Conservation (phyloP, 768 basidiomycete species). For the Dacryopinax primogenitus region DNA sequence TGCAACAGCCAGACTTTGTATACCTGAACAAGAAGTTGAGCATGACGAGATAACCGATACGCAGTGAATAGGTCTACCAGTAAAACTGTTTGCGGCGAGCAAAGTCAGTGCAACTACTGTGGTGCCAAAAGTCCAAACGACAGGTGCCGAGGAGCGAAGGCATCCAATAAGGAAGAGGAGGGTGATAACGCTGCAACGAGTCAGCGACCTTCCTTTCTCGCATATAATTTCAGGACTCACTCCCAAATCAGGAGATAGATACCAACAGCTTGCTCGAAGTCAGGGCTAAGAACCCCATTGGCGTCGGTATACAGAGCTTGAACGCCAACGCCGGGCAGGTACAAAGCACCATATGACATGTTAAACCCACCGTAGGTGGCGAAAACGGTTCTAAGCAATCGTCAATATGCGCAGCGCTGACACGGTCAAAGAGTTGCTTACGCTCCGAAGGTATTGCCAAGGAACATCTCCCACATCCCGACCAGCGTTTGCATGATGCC, state of each 20-base stretch:
- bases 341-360: constrained; percentile 1
- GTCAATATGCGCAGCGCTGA: not conserved
- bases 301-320: not conserved
- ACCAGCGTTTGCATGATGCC: constrained; percentile 2
- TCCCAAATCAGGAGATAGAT: constrained; percentile 7
- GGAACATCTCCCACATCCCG: constrained; percentile 9
- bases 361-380: constrained; percentile 4
- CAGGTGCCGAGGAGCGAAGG: not conserved
- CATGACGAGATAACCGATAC: not conserved
- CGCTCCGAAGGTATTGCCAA: constrained; percentile 3
- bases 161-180: constrained; percentile 1
- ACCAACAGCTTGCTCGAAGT: not conserved
- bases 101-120: not conserved
- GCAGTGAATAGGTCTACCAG: not conserved
- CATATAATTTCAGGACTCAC: not conserved
- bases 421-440: not conserved
- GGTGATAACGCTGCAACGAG: not conserved
- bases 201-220: not conserved
- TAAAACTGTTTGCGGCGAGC: constrained; percentile 1
- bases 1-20: not conserved
- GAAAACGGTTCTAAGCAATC: not conserved
- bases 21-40: not conserved
- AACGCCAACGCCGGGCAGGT: not conserved
- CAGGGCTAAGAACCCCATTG: not conserved
- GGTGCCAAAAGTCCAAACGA: not conserved